Conservation (phyloP, 345 rosid genomes). For the Moricandia moricandioides region DNA sequence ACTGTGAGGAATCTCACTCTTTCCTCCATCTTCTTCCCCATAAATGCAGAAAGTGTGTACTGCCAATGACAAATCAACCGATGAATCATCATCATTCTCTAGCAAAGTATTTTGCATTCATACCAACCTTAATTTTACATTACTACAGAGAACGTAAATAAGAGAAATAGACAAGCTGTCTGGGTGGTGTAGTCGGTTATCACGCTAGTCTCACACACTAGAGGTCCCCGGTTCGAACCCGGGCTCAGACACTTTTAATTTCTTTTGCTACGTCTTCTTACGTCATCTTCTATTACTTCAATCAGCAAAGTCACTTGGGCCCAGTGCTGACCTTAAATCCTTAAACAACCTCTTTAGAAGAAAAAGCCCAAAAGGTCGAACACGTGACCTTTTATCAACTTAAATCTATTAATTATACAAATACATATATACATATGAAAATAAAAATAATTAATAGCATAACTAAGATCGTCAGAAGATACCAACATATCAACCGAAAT, state of each 20-base stretch:
- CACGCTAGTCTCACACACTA: constrained; percentile 87
- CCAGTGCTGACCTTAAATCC: background rate
- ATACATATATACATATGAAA: too few relatives aligned
- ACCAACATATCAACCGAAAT: too few relatives aligned
- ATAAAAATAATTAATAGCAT: too few relatives aligned
- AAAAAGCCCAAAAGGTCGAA: background rate
- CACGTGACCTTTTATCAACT: background rate
- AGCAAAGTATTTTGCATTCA: background rate
- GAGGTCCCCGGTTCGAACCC: constrained; percentile 77
- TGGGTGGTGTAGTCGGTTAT: constrained; percentile 54
- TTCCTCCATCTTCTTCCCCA: too few relatives aligned
- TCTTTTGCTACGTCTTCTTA: too few relatives aligned
- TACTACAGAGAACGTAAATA: too few relatives aligned
- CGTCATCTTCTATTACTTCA: too few relatives aligned
- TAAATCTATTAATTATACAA: too few relatives aligned
- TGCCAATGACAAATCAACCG: background rate
- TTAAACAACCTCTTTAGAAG: background rate
- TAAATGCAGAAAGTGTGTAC: background rate
- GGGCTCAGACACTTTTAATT: constrained; percentile 47
- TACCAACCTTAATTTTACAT: background rate
- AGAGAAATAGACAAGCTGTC: background rate
- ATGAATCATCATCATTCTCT: background rate
- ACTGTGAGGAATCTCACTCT: background rate
- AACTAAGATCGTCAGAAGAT: too few relatives aligned
- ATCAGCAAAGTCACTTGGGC: background rate